phyloP scores from a whole-genome alignment of 768 basidiomycete species.

The Lactarius evosmus region DNA sequence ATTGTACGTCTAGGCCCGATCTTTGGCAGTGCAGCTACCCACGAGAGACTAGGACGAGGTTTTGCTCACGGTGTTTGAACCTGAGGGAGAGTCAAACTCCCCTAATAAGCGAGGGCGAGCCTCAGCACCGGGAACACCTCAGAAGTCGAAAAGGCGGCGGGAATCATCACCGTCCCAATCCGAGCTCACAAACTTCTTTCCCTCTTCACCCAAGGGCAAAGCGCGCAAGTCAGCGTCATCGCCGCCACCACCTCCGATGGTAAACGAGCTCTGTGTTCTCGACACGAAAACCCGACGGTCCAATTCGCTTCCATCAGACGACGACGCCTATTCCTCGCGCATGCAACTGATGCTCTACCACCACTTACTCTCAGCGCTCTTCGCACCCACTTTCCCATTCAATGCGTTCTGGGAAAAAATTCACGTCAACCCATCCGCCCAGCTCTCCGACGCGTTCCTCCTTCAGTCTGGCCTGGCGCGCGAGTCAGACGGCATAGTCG shows the following conservation, averaged over 20 bases:
- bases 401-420: slow-evolving; percentile 48
- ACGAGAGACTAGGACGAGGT: slow-evolving; percentile 50
- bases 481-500: slow-evolving; percentile 2
- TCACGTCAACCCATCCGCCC: slow-evolving; percentile 40
- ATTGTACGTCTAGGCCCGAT: slow-evolving; percentile 48
- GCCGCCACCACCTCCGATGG: neutral
- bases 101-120: slow-evolving; percentile 28
- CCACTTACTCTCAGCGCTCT: slow-evolving; percentile 54
- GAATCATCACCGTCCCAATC: slow-evolving; percentile 28
- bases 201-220: slow-evolving; percentile 3
- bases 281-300: slow-evolving; percentile 71
- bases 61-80: slow-evolving; percentile 29
- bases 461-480: slow-evolving; percentile 29
- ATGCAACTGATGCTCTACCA: slow-evolving; percentile 79
- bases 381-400: slow-evolving; percentile 49
- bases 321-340: slow-evolving; percentile 56
- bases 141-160: slow-evolving; percentile 33
- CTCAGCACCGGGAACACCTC: slow-evolving; percentile 30
- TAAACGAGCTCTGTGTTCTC: slow-evolving; percentile 44
- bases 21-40: neutral
- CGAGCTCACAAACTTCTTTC: slow-evolving; percentile 29
- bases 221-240: neutral
- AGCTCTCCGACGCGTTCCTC: slow-evolving; percentile 53
- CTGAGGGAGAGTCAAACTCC: slow-evolving; percentile 2
- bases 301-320: slow-evolving; percentile 49